Conservation (phyloP, 371 early-diverging fungal species). For the Mortierella sp. region DNA sequence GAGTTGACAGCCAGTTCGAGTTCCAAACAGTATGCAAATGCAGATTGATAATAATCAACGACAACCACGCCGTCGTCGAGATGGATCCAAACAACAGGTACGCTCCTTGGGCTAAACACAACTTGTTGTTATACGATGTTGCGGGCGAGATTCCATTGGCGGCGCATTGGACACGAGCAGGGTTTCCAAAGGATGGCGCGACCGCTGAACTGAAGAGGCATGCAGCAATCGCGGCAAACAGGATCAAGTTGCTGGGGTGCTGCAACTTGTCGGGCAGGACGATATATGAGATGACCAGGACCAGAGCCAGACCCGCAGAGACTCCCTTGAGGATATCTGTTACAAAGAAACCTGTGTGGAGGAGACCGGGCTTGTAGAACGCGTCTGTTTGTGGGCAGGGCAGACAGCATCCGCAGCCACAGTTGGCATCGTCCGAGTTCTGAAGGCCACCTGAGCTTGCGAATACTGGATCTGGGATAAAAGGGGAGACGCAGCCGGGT, state of each 20-base stretch:
- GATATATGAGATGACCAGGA: constrained; percentile 61
- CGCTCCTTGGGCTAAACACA: constrained; percentile 73
- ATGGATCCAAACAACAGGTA: constrained; percentile 67
- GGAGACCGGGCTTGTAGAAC: constrained; percentile 63
- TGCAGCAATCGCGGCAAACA: constrained; percentile 25
- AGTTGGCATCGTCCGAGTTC: constrained; percentile 30
- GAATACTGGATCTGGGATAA: constrained; percentile 15
- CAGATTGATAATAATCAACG: constrained; percentile 70
- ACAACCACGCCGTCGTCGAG: constrained; percentile 69
- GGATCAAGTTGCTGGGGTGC: constrained; percentile 25
- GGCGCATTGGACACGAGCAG: constrained; percentile 63
- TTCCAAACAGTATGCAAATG: constrained; percentile 76
- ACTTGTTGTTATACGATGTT: constrained; percentile 64
- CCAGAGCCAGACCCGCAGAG: constrained; percentile 62
- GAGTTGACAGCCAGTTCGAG: constrained; percentile 65
- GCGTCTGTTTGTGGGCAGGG: constrained; percentile 40
- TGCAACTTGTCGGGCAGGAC: constrained; percentile 27
- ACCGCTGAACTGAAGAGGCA: constrained; percentile 17
- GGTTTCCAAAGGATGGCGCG: constrained; percentile 58
- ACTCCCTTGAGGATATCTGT: constrained; percentile 66
- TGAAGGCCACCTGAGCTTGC: constrained; percentile 14
- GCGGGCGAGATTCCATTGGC: constrained; percentile 57
- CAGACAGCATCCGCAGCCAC: constrained; percentile 34
- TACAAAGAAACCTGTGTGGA: constrained; percentile 60
- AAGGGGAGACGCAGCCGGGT: constrained; percentile 13